phyloP scores from a whole-genome alignment of 129 eudicot species.

The Solidago caesia region DNA sequence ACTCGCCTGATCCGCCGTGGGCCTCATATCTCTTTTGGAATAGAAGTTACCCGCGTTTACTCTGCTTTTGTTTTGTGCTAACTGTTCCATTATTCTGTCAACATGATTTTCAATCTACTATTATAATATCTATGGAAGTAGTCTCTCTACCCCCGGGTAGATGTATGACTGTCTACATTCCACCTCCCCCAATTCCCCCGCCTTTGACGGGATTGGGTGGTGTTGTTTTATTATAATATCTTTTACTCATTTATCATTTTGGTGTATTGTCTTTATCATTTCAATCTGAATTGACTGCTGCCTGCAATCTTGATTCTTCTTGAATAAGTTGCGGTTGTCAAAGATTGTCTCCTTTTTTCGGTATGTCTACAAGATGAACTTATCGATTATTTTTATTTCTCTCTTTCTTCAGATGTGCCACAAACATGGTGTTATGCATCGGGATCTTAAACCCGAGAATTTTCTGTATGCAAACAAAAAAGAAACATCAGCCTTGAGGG shows the following conservation, averaged over 20 bases:
- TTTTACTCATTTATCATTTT: not conserved
- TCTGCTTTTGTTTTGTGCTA: not conserved
- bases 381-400: not conserved
- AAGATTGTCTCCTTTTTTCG: not conserved
- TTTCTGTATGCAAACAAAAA: constrained; percentile 71
- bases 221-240: not conserved
- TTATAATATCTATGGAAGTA: too few relatives aligned
- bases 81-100: not conserved
- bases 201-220: too few relatives aligned
- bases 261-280: not conserved
- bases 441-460: constrained; percentile 89
- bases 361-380: not conserved
- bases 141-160: too few relatives aligned
- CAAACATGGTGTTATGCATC: constrained; percentile 88
- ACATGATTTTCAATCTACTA: not conserved
- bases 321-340: not conserved
- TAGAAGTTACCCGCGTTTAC: not conserved
- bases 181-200: too few relatives aligned
- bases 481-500: constrained; percentile 70
- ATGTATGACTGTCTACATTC: too few relatives aligned
- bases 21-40: not conserved
- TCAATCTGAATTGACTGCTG: not conserved
- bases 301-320: not conserved
- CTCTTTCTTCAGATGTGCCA: constrained; percentile 61
- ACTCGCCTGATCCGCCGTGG: not conserved